A percentile compares a stretch with the other conserved stretches of the same genome.
These are phyloP conservation scores for Stagonosporopsis rhizophila DNA, from an alignment of 2,329 filamentous ascomycete genomes.

Conservation along the genomic window DNA sequence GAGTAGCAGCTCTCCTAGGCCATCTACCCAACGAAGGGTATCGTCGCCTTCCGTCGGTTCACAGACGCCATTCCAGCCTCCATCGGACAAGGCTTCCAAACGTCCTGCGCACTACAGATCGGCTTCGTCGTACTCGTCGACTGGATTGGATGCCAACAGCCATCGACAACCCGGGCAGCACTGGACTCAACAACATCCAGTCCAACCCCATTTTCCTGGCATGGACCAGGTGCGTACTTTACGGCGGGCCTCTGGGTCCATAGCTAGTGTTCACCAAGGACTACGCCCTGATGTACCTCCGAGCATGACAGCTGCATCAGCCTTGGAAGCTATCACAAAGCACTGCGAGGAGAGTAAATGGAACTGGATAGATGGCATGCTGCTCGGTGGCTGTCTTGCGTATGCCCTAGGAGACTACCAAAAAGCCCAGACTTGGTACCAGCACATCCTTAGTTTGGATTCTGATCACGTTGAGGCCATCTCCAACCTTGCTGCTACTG, in stretches of 20 bases:
- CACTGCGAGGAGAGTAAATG: constrained; percentile 51
- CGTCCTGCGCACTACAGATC: constrained; percentile 41
- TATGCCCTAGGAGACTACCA: constrained; percentile 88
- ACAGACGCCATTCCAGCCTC: constrained; percentile 29
- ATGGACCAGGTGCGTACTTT: constrained; percentile 42
- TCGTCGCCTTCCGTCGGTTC: constrained; percentile 36
- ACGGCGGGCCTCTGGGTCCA: constrained; percentile 45
- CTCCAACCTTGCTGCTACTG: constrained; percentile 88
- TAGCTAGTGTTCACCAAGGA: constrained; percentile 37
- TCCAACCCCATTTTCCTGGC: constrained; percentile 29
- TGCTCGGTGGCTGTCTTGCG: constrained; percentile 87
- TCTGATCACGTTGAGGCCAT: constrained; percentile 84
- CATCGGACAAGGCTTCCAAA: constrained; percentile 28
- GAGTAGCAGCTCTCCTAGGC: constrained; percentile 31
- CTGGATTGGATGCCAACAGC: constrained; percentile 21
- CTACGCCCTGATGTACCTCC: constrained; percentile 40
- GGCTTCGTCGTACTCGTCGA: constrained; percentile 38
- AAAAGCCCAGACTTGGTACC: constrained; percentile 77
- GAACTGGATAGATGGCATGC: constrained; percentile 87
- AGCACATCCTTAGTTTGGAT: constrained; percentile 68
- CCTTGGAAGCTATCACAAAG: constrained; percentile 46
- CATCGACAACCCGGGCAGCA: constrained; percentile 41
- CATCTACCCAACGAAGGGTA: constrained; percentile 44
- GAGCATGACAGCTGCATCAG: constrained; percentile 47
- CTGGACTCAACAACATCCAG: constrained; percentile 26